phyloP scores from a whole-genome alignment of 306 rosid genomes.

The Cucumis hystrix region DNA sequence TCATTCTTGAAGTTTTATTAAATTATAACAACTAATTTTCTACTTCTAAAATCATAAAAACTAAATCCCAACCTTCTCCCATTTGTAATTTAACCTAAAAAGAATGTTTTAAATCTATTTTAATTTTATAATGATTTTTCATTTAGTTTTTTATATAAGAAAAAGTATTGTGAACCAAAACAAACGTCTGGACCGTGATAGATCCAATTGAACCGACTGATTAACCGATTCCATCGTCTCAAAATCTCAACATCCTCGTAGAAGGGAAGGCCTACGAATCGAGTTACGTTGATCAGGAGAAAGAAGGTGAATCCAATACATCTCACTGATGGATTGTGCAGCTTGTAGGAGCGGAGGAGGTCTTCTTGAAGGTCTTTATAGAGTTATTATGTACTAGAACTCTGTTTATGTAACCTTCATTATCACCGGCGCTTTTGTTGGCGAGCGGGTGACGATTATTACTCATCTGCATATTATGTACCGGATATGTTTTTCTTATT shows the following conservation, averaged over 20 bases:
- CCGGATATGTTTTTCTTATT: not conserved
- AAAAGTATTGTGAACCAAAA: not conserved
- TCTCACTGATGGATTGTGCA: slow-evolving; percentile 40
- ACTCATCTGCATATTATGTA: not conserved
- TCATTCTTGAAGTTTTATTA: too few species aligned
- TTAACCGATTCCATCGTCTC: too few species aligned
- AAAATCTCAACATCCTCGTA: not conserved
- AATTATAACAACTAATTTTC: too few species aligned
- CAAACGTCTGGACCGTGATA: not conserved
- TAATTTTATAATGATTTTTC: too few species aligned
- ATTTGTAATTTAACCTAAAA: too few species aligned
- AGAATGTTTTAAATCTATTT: too few species aligned
- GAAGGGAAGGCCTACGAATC: not conserved
- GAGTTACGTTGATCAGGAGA: slow-evolving; percentile 15
- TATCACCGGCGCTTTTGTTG: slow-evolving; percentile 87
- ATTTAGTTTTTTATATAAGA: too few species aligned
- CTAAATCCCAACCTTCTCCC: too few species aligned
- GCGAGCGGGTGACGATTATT: slow-evolving; percentile 55
- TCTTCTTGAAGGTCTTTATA: slow-evolving; percentile 62
- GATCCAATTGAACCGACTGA: not conserved
- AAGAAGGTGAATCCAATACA: not conserved
- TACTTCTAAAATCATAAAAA: too few species aligned
- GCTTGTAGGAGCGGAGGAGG: slow-evolving; percentile 66
- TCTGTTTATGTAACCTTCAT: slow-evolving; percentile 87
- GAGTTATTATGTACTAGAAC: slow-evolving; percentile 88